These are phyloP conservation scores for Pseudevernia furfuracea DNA, from an alignment of 495 filamentous ascomycete species.

Conservation along the genomic window DNA sequence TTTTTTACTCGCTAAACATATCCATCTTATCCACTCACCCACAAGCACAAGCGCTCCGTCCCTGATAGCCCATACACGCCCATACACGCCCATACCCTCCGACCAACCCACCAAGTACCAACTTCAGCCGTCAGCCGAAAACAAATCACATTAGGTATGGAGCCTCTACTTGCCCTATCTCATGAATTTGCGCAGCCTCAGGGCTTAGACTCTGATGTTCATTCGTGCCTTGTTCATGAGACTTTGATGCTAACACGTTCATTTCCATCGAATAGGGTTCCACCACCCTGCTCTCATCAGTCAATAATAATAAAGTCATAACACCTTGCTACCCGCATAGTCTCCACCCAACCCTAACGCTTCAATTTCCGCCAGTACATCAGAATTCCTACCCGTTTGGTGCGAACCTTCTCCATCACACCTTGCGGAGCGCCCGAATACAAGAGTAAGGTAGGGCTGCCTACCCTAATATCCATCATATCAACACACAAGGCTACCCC, in stretches of 20 bases:
- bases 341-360: neutral
- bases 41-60: constrained; percentile 18
- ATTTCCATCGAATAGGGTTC: constrained; percentile 1
- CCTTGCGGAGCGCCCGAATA: constrained; percentile 1
- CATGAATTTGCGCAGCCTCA: constrained; percentile 21
- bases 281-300: neutral
- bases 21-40: neutral
- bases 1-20: neutral
- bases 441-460: neutral
- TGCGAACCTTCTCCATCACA: constrained; percentile 2
- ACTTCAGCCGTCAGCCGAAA: constrained; percentile 1
- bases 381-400: neutral
- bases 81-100: constrained; percentile 9
- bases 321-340: neutral
- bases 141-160: constrained; percentile 6
- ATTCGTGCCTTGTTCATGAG: neutral
- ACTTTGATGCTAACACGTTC: constrained; percentile 7
- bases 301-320: no score
- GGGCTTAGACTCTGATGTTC: constrained; percentile 14
- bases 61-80: neutral
- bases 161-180: neutral
- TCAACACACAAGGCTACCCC: constrained; percentile 12
- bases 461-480: neutral
- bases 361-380: constrained; percentile 8
- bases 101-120: neutral